These are phyloP conservation scores for Suhomyces anneliseae DNA, from an alignment of 1,139 yeast species.

Conservation along the genomic window DNA sequence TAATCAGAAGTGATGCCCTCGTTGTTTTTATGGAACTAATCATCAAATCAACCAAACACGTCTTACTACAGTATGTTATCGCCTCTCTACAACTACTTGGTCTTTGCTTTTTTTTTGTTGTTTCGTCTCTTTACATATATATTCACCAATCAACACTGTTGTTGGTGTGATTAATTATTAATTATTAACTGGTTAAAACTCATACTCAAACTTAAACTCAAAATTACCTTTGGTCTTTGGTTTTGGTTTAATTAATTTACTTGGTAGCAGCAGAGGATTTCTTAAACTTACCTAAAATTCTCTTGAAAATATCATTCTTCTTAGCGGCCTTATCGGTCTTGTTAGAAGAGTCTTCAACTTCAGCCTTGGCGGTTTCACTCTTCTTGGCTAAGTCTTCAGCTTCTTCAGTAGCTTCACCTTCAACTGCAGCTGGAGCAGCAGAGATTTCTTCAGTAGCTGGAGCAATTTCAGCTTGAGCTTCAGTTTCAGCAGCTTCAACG, in stretches of 20 bases:
- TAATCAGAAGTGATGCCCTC: too few relatives aligned
- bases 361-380: conserved; percentile 32
- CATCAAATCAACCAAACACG: too few relatives aligned
- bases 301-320: conserved; percentile 54
- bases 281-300: conserved; percentile 48
- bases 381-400: conserved; percentile 15
- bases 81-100: too few relatives aligned
- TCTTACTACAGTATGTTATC: too few relatives aligned
- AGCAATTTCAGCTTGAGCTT: conserved; percentile 8
- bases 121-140: not conserved
- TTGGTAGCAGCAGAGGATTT: conserved; percentile 35
- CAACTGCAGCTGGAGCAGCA: conserved; percentile 4
- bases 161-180: conserved; percentile 8
- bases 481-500: conserved; percentile 4
- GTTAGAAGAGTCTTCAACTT: conserved; percentile 27
- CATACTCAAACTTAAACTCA: not conserved
- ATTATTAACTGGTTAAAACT: conserved; percentile 1
- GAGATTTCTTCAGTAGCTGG: conserved; percentile 13
- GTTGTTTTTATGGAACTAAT: too few relatives aligned
- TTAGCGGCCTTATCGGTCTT: conserved; percentile 38
- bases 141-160: not conserved
- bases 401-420: conserved; percentile 11
- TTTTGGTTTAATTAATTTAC: conserved; percentile 9
- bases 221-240: not conserved
- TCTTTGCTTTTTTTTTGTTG: too few relatives aligned